A percentile compares a stretch with the other conserved stretches of the same genome.
Conservation (phyloP, 106 monocot species). For the Dactylorhiza incarnata region DNA sequence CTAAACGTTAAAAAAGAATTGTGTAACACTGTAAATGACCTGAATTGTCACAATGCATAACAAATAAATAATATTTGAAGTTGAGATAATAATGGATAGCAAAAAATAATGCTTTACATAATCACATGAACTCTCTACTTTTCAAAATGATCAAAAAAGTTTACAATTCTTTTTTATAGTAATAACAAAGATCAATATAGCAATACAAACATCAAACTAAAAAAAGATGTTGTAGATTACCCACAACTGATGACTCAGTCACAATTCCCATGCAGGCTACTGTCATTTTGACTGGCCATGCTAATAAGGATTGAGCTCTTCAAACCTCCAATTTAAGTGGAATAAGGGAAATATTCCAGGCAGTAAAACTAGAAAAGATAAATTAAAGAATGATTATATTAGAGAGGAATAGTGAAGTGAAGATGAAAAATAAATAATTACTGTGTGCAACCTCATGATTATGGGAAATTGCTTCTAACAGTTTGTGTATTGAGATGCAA, state of each 20-base stretch:
- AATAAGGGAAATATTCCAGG: conserved; percentile 70
- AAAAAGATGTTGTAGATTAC: too few relatives aligned
- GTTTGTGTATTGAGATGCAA: conserved; percentile 68
- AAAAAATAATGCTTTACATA: too few relatives aligned
- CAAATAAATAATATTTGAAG: too few relatives aligned
- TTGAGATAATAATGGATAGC: too few relatives aligned
- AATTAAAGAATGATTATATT: not conserved
- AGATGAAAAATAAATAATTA: conserved; percentile 28
- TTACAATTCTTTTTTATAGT: too few relatives aligned
- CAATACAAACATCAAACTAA: too few relatives aligned
- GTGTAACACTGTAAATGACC: too few relatives aligned
- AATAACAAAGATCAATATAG: too few relatives aligned
- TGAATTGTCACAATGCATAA: too few relatives aligned
- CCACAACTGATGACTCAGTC: conserved; percentile 14
- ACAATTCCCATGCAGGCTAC: conserved; percentile 51
- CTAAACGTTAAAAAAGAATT: too few relatives aligned
- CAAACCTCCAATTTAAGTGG: conserved; percentile 42
- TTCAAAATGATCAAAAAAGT: too few relatives aligned
- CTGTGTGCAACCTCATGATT: conserved; percentile 57
- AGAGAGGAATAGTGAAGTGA: not conserved
- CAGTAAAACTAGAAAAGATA: conserved; percentile 14
- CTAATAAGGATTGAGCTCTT: conserved; percentile 27
- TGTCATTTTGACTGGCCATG: conserved; percentile 7
- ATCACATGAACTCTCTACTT: too few relatives aligned
- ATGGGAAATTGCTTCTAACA: conserved; percentile 48